Evolutionary conservation across 2,329 filamentous ascomycete species (phyloP).

Genomic region (Fusarium sp.): DNA sequence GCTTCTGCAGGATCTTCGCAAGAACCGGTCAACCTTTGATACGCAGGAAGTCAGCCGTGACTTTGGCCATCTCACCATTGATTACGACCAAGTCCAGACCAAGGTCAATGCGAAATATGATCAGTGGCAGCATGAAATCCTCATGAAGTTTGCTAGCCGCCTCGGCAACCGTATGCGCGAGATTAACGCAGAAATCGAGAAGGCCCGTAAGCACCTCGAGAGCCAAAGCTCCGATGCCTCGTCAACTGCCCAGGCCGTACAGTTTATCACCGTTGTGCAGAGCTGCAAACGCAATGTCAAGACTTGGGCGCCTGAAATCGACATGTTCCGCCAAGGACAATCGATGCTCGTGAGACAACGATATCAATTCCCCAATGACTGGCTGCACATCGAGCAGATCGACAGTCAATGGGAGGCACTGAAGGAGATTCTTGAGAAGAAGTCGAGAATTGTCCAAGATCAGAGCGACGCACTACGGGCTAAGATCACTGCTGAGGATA

Average conservation of each 20-base stretch:
- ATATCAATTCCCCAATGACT: constrained; percentile 92
- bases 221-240: constrained; percentile 91
- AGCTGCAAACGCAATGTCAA: constrained; percentile 94
- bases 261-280: constrained; percentile 98
- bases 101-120: constrained; percentile 99
- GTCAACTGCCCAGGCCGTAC: constrained; percentile 95
- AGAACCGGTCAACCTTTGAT: constrained; percentile 95
- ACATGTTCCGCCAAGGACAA: constrained; percentile 94
- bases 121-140: constrained; percentile 98
- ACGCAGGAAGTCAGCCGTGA: constrained; percentile 92
- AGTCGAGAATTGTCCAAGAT: constrained; percentile 94
- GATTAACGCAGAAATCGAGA: constrained; percentile 90
- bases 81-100: constrained; percentile 98
- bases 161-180: constrained; percentile 92
- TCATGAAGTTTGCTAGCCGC: constrained; percentile 90
- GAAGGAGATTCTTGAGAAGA: constrained; percentile 90
- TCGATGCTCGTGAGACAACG: constrained; percentile 90
- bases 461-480: constrained; percentile 94
- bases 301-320: constrained; percentile 93
- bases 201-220: constrained; percentile 89
- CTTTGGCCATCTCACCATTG: constrained; percentile 94
- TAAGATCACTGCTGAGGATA: constrained; percentile 95
- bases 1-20: constrained; percentile 94
- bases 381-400: constrained; percentile 95
- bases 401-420: constrained; percentile 95